A percentile compares a stretch with the other conserved stretches of the same genome.
These are phyloP conservation scores for Dissoconium aciculare DNA, from an alignment of 2,329 filamentous ascomycete genomes.

Conservation along the genomic window DNA sequence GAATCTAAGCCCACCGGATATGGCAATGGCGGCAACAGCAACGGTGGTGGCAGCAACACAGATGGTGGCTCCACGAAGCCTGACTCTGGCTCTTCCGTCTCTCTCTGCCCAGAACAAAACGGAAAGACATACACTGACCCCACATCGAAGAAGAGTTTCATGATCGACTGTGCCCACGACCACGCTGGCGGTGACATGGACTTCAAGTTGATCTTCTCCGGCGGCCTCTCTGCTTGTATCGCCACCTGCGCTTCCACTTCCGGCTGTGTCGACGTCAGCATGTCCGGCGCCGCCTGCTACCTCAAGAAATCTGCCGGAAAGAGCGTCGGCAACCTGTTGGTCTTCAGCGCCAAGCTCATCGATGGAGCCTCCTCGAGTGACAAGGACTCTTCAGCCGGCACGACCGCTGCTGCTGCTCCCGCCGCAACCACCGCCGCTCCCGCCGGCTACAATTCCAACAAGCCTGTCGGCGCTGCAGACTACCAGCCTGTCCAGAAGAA, in stretches of 20 bases:
- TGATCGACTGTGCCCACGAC: conserved; percentile 15
- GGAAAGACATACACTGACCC: conserved; percentile 13
- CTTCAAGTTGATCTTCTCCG: conserved; percentile 12
- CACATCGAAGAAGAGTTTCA: conserved; percentile 16
- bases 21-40: neutral
- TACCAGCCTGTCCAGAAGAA: too few relatives aligned
- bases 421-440: neutral
- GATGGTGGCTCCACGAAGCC: too few relatives aligned
- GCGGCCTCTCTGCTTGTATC: conserved; percentile 18
- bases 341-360: conserved; percentile 20
- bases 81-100: conserved; percentile 9
- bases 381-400: conserved; percentile 5
- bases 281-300: conserved; percentile 22
- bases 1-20: neutral
- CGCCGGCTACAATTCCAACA: neutral
- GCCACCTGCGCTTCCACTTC: conserved; percentile 18
- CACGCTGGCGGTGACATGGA: conserved; percentile 14
- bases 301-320: conserved; percentile 19
- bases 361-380: conserved; percentile 3
- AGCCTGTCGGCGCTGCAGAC: neutral
- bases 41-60: neutral
- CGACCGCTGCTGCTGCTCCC: neutral
- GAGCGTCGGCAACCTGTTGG: conserved; percentile 7
- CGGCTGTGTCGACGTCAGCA: conserved; percentile 21
- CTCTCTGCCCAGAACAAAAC: conserved; percentile 6